These are phyloP conservation scores for Pseudozyma flocculosa DNA, from an alignment of 1,284 basidiomycete species.

Conservation along the genomic window DNA sequence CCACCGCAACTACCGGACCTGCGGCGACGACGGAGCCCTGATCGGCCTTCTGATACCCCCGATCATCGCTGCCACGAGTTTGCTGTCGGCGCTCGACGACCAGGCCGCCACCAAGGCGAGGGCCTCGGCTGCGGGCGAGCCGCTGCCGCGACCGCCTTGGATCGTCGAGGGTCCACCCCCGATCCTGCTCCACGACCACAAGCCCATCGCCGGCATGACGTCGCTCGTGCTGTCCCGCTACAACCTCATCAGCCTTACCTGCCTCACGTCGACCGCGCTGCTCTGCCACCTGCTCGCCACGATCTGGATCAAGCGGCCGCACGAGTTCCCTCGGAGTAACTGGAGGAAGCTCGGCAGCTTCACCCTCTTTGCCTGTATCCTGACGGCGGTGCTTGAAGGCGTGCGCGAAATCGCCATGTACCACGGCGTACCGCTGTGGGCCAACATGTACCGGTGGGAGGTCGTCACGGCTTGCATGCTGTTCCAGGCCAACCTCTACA, in stretches of 20 bases:
- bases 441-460: constrained; percentile 62
- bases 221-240: constrained; percentile 38
- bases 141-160: constrained; percentile 35
- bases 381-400: constrained; percentile 53
- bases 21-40: constrained; percentile 43
- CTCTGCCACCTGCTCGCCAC: constrained; percentile 40
- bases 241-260: constrained; percentile 43
- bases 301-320: constrained; percentile 32
- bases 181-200: constrained; percentile 27
- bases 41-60: constrained; percentile 42
- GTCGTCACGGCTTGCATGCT: constrained; percentile 73
- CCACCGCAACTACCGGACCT: constrained; percentile 40
- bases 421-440: constrained; percentile 50
- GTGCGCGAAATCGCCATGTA: constrained; percentile 46
- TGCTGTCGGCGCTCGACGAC: constrained; percentile 38
- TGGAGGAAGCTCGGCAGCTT: constrained; percentile 58
- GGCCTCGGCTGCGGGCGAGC: constrained; percentile 20
- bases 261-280: constrained; percentile 34
- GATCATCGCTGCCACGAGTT: constrained; percentile 33
- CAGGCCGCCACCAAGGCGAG: not conserved
- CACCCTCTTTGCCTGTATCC: constrained; percentile 51
- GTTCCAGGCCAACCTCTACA: constrained; percentile 88
- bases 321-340: constrained; percentile 46
- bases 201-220: constrained; percentile 24
- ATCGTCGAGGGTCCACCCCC: constrained; percentile 33